Evolutionary conservation across 306 rosid genomes (phyloP).

Genomic region (Luffa acutangula): DNA sequence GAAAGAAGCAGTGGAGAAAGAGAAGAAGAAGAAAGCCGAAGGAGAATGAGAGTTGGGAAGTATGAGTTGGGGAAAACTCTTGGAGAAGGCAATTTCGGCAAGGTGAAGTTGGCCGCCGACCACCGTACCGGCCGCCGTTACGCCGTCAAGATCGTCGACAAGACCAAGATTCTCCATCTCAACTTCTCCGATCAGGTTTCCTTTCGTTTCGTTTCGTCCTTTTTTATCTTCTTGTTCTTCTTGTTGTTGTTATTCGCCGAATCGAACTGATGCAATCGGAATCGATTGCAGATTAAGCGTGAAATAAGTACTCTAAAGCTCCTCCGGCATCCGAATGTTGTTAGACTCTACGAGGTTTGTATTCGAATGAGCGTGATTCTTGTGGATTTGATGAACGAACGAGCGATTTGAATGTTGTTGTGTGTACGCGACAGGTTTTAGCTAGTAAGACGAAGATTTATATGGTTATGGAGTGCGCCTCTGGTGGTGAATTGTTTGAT

Average conservation of each 20-base stretch:
- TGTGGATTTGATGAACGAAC: background rate
- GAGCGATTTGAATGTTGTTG: background rate
- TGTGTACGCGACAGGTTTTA: constrained; percentile 36
- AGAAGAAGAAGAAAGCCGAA: background rate
- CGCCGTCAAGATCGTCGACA: constrained; percentile 74
- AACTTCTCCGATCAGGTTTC: constrained; percentile 66
- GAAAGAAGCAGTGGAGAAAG: background rate
- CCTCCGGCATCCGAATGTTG: constrained; percentile 80
- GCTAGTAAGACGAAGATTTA: constrained; percentile 91
- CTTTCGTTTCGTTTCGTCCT: background rate
- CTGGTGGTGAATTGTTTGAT: constrained; percentile 80
- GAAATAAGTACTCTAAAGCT: constrained; percentile 75
- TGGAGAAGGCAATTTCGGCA: constrained; percentile 86
- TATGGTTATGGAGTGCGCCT: constrained; percentile 80
- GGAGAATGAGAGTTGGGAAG: constrained; percentile 55
- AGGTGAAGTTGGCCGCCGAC: constrained; percentile 65
- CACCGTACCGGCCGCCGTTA: constrained; percentile 38
- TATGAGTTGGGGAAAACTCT: constrained; percentile 70
- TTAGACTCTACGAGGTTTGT: constrained; percentile 72
- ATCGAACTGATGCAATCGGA: background rate
- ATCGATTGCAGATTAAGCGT: constrained; percentile 68
- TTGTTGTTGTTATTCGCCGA: background rate
- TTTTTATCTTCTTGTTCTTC: background rate
- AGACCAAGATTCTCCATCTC: constrained; percentile 44
- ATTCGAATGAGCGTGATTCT: background rate